Evolutionary conservation across 352 stramenopile genomes (phyloP).

Genomic region (Globisporangium spiculum): DNA sequence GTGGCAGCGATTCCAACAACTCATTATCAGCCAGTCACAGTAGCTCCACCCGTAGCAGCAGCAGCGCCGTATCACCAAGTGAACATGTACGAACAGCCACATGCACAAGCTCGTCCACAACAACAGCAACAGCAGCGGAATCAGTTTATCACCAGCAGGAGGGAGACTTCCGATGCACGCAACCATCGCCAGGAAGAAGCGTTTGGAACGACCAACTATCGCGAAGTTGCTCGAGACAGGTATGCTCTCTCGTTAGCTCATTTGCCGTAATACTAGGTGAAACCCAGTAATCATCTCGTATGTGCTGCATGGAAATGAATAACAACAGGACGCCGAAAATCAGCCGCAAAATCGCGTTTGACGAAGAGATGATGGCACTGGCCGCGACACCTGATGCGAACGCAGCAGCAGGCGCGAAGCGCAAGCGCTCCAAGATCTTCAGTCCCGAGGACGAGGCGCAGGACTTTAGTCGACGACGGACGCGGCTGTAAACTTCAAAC

Average conservation of each 20-base stretch:
- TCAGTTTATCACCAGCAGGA: conserved; percentile 6
- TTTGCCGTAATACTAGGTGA: background rate
- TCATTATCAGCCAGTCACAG: conserved; percentile 5
- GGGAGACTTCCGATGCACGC: conserved; percentile 3
- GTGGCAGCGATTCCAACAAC: background rate
- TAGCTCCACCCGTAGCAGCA: background rate
- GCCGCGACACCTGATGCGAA: conserved; percentile 18
- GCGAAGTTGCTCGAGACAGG: conserved; percentile 13
- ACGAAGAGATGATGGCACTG: conserved; percentile 44
- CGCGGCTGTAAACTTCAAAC: background rate
- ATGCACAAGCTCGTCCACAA: background rate
- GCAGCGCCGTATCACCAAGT: conserved; percentile 5
- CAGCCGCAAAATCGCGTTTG: conserved; percentile 37
- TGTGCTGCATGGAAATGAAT: background rate
- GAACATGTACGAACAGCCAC: conserved; percentile 12
- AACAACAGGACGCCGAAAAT: conserved; percentile 29
- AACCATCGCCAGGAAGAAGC: background rate
- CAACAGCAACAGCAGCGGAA: conserved; percentile 7
- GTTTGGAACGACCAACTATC: conserved; percentile 9
- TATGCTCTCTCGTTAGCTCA: background rate
- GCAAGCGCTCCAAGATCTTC: conserved; percentile 29
- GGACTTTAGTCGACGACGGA: conserved; percentile 20
- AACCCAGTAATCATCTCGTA: background rate
- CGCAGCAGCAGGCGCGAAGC: conserved; percentile 23
- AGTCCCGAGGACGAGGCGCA: conserved; percentile 29